Evolutionary conservation across 2,329 filamentous ascomycete species (phyloP), one percentile per base, ranked within the genome.

Genomic region (Leptographium radiaticola): DNA sequence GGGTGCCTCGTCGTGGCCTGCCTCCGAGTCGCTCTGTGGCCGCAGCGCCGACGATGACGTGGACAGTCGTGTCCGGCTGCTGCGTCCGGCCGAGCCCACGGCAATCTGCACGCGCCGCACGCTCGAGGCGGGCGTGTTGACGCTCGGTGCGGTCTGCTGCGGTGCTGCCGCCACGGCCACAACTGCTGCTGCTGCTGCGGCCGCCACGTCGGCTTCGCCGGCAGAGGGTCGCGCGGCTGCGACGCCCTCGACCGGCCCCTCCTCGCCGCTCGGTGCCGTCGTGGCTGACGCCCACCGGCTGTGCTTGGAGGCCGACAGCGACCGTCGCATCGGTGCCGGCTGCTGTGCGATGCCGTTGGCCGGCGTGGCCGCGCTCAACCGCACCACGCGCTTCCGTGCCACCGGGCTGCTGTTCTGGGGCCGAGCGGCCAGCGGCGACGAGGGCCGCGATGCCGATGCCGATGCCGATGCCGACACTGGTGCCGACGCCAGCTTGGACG

Each of bases 51-150:
- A 69, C 7, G 70, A 71, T 13, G 68, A 71, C 8, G 62, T 64
- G 5, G 63, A 62, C 2, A 69, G 68, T 18, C 66, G 65, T 13
- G 62, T 62, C 25, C 67, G 50, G 18, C 39, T 54, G 52, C 57
- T 56, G 15, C 55, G 65, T 55, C 69, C 71, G 0, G 78, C 78
- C 4, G 77, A 79, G 3, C 73, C 72, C 31, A 75, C 65, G 6
- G 71, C 70, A 53, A 81, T 79, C 52, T 77, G 72, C n/a, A 81
- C 77, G 4, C 78, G 71, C 16, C 77, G 71, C 25, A 73, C 69
- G 13, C 68, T 68, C 18, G 76, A 71, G 0, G 72, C 71, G 2
- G 79, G 79, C 0, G 79, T 82, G 60, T 79, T 80, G 53, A 80
- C 60, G 9, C 55, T 71, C 13, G 13, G 36, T 39, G 43, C 18